A percentile compares a stretch with the other conserved stretches of the same genome.
phyloP scores from a whole-genome alignment of 805 yeast species.

The Candida wancherniae region DNA sequence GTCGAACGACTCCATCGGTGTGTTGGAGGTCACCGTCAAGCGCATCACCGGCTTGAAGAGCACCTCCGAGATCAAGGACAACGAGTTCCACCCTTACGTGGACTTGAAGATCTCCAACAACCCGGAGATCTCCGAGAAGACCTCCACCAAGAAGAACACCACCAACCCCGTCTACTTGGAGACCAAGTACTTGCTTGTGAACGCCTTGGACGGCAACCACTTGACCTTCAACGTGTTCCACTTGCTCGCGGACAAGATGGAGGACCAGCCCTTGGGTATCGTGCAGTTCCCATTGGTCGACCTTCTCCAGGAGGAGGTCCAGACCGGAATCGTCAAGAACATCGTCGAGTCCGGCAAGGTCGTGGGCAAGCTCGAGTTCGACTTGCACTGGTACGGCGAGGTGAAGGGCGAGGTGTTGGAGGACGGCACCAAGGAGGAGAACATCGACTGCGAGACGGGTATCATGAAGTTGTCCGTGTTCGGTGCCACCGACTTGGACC shows the following conservation, averaged over 20 bases:
- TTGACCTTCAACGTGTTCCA: constrained; percentile 52
- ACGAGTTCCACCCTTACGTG: constrained; percentile 53
- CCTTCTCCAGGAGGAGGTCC: constrained; percentile 50
- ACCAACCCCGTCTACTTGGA: constrained; percentile 65
- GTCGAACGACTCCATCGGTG: constrained; percentile 65
- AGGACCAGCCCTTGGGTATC: constrained; percentile 45
- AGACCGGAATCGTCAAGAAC: constrained; percentile 40
- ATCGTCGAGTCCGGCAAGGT: constrained; percentile 47
- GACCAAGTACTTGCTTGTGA: constrained; percentile 55
- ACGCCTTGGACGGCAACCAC: constrained; percentile 48
- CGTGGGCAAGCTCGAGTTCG: constrained; percentile 58
- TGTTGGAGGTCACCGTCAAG: constrained; percentile 57
- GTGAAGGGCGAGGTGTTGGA: constrained; percentile 40
- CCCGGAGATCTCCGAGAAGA: constrained; percentile 43
- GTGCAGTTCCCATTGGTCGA: constrained; percentile 54
- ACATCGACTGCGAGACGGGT: constrained; percentile 67
- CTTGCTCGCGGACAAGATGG: constrained; percentile 48
- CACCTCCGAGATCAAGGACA: constrained; percentile 35
- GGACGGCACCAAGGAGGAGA: constrained; percentile 46
- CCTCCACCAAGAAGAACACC: constrained; percentile 54
- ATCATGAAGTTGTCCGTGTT: constrained; percentile 60
- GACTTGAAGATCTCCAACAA: constrained; percentile 34
- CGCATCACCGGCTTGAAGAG: constrained; percentile 48
- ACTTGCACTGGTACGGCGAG: constrained; percentile 48
- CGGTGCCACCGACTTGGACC: constrained; percentile 55